A percentile compares a stretch with the other conserved stretches of the same genome.
phyloP scores from a whole-genome alignment of 2,329 filamentous ascomycete genomes.

The Elsinoe fawcettii region DNA sequence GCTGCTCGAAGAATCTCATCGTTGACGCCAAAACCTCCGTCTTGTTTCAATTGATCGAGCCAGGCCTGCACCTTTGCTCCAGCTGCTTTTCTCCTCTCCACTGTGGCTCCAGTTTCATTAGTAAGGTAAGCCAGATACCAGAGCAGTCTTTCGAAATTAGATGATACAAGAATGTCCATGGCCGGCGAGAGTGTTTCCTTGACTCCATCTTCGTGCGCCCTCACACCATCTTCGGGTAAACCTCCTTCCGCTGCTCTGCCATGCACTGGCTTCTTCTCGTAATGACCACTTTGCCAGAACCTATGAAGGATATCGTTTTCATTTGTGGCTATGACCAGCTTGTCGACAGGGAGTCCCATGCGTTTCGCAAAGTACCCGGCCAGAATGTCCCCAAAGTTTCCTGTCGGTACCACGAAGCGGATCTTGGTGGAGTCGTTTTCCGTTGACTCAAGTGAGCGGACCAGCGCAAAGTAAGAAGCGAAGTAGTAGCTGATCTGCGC shows the following conservation, averaged over 20 bases:
- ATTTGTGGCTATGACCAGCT: constrained; percentile 88
- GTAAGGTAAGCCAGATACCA: constrained; percentile 85
- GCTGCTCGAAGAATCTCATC: constrained; percentile 63
- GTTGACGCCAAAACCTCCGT: constrained; percentile 77
- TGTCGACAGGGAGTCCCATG: constrained; percentile 83
- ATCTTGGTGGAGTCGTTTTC: constrained; percentile 47
- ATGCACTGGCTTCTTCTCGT: constrained; percentile 71
- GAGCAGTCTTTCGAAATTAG: constrained; percentile 91
- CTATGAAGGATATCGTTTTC: constrained; percentile 95
- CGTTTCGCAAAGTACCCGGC: constrained; percentile 85
- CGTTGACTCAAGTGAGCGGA: constrained; percentile 49
- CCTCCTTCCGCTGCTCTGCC: constrained; percentile 51
- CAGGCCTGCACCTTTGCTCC: constrained; percentile 70
- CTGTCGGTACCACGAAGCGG: constrained; percentile 84
- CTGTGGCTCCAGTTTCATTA: constrained; percentile 36
- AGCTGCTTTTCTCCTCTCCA: constrained; percentile 42
- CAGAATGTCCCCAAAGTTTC: constrained; percentile 94
- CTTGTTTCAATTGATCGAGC: constrained; percentile 71
- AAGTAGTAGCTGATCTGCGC: constrained; percentile 98
- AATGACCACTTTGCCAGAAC: constrained; percentile 84
- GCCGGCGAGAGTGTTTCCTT: constrained; percentile 89
- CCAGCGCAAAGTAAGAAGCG: constrained; percentile 81
- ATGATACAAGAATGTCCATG: constrained; percentile 95
- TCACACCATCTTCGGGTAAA: constrained; percentile 48
- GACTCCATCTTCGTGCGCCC: constrained; percentile 62